A percentile compares a stretch with the other conserved stretches of the same genome.
Conservation (phyloP, 257 asterid genomes). For the Datura wrightii region DNA sequence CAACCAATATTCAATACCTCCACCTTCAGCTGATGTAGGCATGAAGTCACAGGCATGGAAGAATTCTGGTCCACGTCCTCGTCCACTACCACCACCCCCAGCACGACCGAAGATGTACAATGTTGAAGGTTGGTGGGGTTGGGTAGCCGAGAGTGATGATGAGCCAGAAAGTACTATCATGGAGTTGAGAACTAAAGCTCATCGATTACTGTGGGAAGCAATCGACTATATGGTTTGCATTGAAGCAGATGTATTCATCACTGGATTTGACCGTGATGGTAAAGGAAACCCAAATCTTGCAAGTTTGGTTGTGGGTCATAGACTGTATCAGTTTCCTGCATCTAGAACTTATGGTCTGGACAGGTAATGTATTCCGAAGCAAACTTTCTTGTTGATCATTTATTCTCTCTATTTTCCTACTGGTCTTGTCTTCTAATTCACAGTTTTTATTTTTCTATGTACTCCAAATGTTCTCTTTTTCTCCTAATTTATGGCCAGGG, state of each 20-base stretch:
- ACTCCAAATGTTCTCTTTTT: background rate
- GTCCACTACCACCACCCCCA: slow-evolving; percentile 97
- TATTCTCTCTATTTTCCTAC: background rate
- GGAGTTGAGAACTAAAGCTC: slow-evolving; percentile 93
- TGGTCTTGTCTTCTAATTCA: background rate
- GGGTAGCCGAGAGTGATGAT: slow-evolving; percentile 98
- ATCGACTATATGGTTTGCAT: slow-evolving; percentile 80
- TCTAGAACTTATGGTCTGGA: slow-evolving; percentile 74
- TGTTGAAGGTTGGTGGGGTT: slow-evolving; percentile 99
- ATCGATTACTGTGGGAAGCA: slow-evolving; percentile 93
- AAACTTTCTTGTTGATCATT: background rate
- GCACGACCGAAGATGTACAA: slow-evolving; percentile 80
- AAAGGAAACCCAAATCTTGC: slow-evolving; percentile 89
- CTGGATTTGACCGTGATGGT: slow-evolving; percentile 96
- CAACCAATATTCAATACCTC: slow-evolving; percentile 52
- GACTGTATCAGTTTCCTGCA: slow-evolving; percentile 71
- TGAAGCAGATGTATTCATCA: slow-evolving; percentile 83
- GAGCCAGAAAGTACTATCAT: slow-evolving; percentile 94
- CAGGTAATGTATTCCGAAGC: slow-evolving; percentile 55
- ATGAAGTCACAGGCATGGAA: slow-evolving; percentile 61
- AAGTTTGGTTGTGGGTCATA: slow-evolving; percentile 90
- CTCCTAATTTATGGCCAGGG: background rate
- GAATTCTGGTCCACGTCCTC: slow-evolving; percentile 79
- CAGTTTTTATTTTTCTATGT: background rate
- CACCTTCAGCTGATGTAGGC: slow-evolving; percentile 59